Evolutionary conservation across 257 asterid species (phyloP).

Genomic region (Lycium barbarum): DNA sequence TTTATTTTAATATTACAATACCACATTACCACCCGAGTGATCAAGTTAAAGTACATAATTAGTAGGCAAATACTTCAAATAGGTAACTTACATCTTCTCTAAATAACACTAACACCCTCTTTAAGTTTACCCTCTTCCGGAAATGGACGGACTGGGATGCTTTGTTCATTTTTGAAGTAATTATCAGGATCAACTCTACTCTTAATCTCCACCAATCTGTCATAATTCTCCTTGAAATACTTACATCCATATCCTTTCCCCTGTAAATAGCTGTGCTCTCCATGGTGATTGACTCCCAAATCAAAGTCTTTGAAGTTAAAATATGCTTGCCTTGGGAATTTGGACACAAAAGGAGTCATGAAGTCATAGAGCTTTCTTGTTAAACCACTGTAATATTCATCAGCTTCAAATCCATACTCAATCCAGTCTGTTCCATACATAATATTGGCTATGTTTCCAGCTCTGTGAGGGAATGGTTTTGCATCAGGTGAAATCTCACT

Average conservation of each 20-base stretch:
- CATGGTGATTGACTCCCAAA: slow-evolving; percentile 55
- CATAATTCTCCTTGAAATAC: slow-evolving; percentile 61
- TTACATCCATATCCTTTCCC: slow-evolving; percentile 54
- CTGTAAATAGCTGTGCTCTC: slow-evolving; percentile 42
- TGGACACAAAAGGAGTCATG: slow-evolving; percentile 64
- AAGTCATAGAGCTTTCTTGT: slow-evolving; percentile 46
- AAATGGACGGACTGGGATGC: slow-evolving; percentile 46
- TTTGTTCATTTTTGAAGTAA: slow-evolving; percentile 62
- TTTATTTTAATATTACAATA: not conserved
- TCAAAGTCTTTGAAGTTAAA: slow-evolving; percentile 67
- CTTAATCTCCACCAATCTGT: slow-evolving; percentile 57
- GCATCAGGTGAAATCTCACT: slow-evolving; percentile 47
- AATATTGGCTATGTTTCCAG: slow-evolving; percentile 56
- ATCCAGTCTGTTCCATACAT: slow-evolving; percentile 54
- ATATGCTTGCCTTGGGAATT: slow-evolving; percentile 64
- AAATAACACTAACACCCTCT: not conserved
- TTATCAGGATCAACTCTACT: slow-evolving; percentile 61
- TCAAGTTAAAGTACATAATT: not conserved
- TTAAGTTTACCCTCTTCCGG: not conserved
- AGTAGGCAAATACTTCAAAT: not conserved
- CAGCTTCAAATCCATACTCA: slow-evolving; percentile 46
- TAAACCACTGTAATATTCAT: slow-evolving; percentile 37
- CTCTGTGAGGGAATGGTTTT: slow-evolving; percentile 66
- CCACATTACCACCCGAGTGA: not conserved
- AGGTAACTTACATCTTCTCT: not conserved